Evolutionary conservation across 768 basidiomycete genomes (phyloP).

Genomic region (Ramaria rubella): DNA sequence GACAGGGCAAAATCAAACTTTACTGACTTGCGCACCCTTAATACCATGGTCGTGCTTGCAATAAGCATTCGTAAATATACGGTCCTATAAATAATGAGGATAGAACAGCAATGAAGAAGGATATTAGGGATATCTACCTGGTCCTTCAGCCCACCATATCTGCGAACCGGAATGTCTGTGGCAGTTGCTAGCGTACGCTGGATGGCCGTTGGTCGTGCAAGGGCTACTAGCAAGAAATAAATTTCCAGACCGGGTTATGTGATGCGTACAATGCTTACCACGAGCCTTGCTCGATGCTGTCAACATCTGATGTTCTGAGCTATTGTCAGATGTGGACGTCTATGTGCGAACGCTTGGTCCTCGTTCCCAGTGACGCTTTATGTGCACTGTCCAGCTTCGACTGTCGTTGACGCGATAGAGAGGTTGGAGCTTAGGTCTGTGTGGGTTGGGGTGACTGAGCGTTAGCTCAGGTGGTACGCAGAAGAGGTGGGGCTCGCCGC

Average conservation of each 20-base stretch:
- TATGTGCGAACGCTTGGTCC: too few species aligned
- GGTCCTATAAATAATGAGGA: constrained; percentile 34
- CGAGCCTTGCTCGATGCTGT: constrained; percentile 3
- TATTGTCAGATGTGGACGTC: not conserved
- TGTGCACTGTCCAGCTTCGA: too few species aligned
- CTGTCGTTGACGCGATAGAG: too few species aligned
- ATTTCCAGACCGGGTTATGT: not conserved
- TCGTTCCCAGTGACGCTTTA: too few species aligned
- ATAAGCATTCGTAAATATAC: constrained; percentile 90
- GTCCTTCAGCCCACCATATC: constrained; percentile 91
- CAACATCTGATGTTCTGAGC: not conserved
- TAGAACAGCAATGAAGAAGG: not conserved
- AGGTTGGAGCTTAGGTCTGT: too few species aligned
- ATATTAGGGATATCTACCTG: constrained; percentile 31
- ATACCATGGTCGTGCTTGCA: constrained; percentile 85
- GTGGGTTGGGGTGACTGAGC: too few species aligned
- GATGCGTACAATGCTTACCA: not conserved
- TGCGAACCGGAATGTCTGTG: constrained; percentile 78
- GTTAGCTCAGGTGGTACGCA: too few species aligned
- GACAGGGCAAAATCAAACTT: not conserved
- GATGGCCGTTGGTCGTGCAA: not conserved
- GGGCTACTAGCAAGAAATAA: not conserved
- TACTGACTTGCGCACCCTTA: constrained; percentile 83
- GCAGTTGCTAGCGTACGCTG: constrained; percentile 56
- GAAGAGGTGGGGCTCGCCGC: too few species aligned